phyloP scores from a whole-genome alignment of 2,329 filamentous ascomycete species.

The Pestalotiopsis sp. region DNA sequence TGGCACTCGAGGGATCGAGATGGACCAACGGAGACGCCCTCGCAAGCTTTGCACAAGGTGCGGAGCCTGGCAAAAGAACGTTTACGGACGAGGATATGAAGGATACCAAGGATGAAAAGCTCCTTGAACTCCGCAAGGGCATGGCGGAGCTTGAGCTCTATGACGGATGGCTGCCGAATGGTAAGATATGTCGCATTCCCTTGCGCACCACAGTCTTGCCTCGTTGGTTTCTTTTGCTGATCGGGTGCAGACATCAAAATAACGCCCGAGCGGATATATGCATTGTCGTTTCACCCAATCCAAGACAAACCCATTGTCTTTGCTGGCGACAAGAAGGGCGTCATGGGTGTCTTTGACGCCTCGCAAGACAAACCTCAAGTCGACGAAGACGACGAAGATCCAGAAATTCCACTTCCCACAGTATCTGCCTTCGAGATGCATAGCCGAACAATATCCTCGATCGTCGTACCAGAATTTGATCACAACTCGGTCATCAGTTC shows the following conservation, averaged over 20 bases:
- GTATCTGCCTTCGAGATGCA: constrained; percentile 92
- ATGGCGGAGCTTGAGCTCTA: constrained; percentile 82
- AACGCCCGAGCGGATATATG: constrained; percentile 84
- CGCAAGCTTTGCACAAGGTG: constrained; percentile 63
- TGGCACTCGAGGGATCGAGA: constrained; percentile 78
- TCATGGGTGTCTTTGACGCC: constrained; percentile 87
- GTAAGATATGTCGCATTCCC: constrained; percentile 46
- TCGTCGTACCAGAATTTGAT: constrained; percentile 76
- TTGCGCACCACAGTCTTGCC: neutral
- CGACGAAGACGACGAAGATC: constrained; percentile 68
- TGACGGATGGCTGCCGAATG: constrained; percentile 79
- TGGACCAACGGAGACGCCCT: constrained; percentile 72
- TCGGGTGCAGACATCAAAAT: constrained; percentile 78
- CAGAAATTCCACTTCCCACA: constrained; percentile 68
- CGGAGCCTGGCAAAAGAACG: constrained; percentile 80
- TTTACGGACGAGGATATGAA: constrained; percentile 85
- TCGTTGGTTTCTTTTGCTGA: neutral
- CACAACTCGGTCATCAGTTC: constrained; percentile 77
- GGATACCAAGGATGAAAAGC: constrained; percentile 74
- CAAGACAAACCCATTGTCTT: constrained; percentile 86
- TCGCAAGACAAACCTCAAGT: constrained; percentile 64
- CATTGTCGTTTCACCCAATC: constrained; percentile 86
- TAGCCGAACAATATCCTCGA: constrained; percentile 82
- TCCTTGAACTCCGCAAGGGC: constrained; percentile 73
- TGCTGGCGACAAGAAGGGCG: constrained; percentile 91